Evolutionary conservation across 2,329 filamentous ascomycete species (phyloP), one percentile per base, ranked within the genome.

Genomic region (Exserohilum rostratum): DNA sequence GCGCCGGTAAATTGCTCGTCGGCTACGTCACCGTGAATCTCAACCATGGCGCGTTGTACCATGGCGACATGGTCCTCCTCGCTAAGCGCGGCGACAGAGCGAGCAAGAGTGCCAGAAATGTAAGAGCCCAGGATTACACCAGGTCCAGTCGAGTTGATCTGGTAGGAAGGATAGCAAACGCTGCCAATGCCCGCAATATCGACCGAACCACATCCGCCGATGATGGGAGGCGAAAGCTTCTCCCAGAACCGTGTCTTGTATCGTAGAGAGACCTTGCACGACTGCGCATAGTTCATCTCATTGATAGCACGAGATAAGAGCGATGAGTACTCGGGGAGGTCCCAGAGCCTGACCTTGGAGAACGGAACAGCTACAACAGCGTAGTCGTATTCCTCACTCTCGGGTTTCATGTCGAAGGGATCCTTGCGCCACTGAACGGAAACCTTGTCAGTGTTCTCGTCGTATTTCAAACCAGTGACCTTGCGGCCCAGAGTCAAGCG

Each of bases 131-230:
- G 79, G 38, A 90, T 80, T 0, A 85, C 81, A 6, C 86, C 87
- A 0, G 85, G 85, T 0, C 85, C 82, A 0, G 82, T 84, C 35
- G 80, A 80, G 75, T 89, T 90, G 69, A 90, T 77, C 58, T 85
- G 79, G 76, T 89, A 89, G 5, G 83, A 82, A 0, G 87, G 87
- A 71, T 89, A 90, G 78, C 86, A 89, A 57, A 88, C 79, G 40
- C 73, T 80, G 20, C 85, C 84, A 50, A 89, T 80, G 22, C 84
- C 83, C 0, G 85, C 80, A 50, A 88, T 87, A 59, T 88, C 83
- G 1, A 80, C 82, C 0, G 79, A 79, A 40, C 82, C 83, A 66
- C 87, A 90, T 6, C 86, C 85, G 11, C 88, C 88, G 55, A 83
- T 79, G 68, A 90, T 90, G 5, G 83, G 82, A 1, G 77, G 70